Evolutionary conservation across 371 early-diverging fungal species (phyloP), one percentile per base, ranked within the genome.

Genomic region (Blakeslea trispora): DNA sequence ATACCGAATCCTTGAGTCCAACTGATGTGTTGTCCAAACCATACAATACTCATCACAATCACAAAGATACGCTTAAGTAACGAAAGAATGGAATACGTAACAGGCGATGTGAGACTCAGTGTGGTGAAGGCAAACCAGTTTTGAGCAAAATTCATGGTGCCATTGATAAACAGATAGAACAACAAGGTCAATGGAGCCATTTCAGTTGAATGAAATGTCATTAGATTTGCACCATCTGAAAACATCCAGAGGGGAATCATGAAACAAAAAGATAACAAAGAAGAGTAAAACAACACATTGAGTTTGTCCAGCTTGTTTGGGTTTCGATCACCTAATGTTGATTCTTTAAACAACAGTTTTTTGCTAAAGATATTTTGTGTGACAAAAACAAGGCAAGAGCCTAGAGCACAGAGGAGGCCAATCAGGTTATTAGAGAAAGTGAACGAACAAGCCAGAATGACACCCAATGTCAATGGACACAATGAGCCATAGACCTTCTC

Each of bases 41-140:
- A 96, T 6, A 93, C 37, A 40, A 96, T 91, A 53, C 85, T 82
- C 50, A 90, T 88, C 32, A 85, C 85, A 66, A 96, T 94, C 34
- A 96, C 94, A 57, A 92, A 83, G 42, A 96, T 91, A 31, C 96
- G 85, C 74, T 96, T 96, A 55, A 93, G 72, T 53, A 96, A 77
- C 10, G 90, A 88, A 7, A 91, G 87, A 56, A 96, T 91, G 10
- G 91, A 90, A 69, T 93, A 96, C 0, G 94, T 92, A 34, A 96
- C 91, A 1, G 95, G 91, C 1, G 89, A 87, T 7, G 92, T 89
- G 47, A 88, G 68, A 4, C 84, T 74, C 37, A 94, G 72, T 11
- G 95, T 81, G 24, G 85, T 85, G 65, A 94, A 90, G 1, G 94
- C 90, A 59, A 93, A 81, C 59, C 90, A 79, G 54, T 81, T 88